A percentile compares a stretch with the other conserved stretches of the same genome.
Evolutionary conservation across 208 protist species (phyloP).

Genomic region (Phytomonas sp.): DNA sequence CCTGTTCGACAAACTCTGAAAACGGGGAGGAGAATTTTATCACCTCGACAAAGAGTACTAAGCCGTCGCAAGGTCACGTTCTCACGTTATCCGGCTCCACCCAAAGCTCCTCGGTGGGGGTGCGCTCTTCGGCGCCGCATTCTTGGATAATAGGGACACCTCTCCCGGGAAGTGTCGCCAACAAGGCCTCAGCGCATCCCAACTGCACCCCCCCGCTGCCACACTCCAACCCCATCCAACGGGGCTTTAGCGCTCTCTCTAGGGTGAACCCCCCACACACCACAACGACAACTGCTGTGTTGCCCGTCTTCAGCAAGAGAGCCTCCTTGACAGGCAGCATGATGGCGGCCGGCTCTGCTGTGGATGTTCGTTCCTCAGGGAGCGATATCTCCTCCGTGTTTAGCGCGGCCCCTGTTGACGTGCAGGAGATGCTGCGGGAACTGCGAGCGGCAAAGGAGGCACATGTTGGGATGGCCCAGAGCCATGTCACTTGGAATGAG

Average conservation of each 20-base stretch:
- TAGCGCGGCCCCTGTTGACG: constrained; percentile 54
- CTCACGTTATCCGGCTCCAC: not conserved
- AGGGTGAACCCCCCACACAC: not conserved
- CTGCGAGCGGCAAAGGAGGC: constrained; percentile 57
- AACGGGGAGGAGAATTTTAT: not conserved
- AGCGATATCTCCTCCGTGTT: constrained; percentile 48
- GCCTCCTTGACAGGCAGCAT: not conserved
- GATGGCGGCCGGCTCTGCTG: not conserved
- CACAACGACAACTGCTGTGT: not conserved
- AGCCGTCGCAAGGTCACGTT: not conserved
- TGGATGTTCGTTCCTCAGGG: constrained; percentile 9
- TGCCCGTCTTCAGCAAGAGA: not conserved
- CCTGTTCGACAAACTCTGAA: not conserved
- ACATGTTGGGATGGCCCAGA: constrained; percentile 10
- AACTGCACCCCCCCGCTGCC: not conserved
- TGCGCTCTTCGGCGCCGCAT: not conserved
- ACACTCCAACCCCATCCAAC: not conserved
- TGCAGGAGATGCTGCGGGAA: constrained; percentile 58
- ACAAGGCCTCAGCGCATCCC: not conserved
- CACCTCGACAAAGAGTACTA: not conserved
- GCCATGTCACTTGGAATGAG: constrained; percentile 35
- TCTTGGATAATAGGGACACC: not conserved
- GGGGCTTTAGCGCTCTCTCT: not conserved
- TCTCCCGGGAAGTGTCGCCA: not conserved
- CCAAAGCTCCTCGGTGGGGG: not conserved